Conservation (phyloP, 352 stramenopile species). For the Pythium insidiosum region DNA sequence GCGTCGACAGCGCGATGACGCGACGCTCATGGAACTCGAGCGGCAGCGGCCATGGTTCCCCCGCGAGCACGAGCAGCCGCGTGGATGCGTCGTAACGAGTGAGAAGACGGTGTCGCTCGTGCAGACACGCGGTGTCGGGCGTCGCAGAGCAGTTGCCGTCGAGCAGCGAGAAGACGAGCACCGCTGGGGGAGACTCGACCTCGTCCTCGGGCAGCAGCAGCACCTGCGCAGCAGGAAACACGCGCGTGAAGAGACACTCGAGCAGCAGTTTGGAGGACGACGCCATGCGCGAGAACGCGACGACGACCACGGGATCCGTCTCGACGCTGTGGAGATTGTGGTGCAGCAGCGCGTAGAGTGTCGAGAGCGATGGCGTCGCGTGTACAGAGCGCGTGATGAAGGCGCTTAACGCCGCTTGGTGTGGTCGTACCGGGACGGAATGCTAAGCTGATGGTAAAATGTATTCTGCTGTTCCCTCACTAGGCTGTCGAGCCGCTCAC, state of each 20-base stretch:
- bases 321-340: conserved; percentile 8
- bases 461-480: no score
- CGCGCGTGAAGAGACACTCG: conserved; percentile 22
- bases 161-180: conserved; percentile 25
- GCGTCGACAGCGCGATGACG: background rate
- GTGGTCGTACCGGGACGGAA: no score
- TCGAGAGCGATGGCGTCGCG: background rate
- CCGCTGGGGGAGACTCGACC: conserved; percentile 12
- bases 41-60: background rate
- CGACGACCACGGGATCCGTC: background rate
- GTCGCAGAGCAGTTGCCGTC: conserved; percentile 1
- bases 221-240: conserved; percentile 18
- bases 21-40: background rate
- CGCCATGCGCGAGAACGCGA: background rate
- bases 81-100: background rate
- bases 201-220: conserved; percentile 17
- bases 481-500: no score
- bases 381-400: background rate
- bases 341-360: background rate
- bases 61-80: background rate
- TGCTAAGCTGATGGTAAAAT: no score
- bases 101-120: background rate
- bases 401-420: no score
- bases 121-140: background rate
- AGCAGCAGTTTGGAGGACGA: conserved; percentile 3